Evolutionary conservation across 345 rosid species (phyloP), one percentile per base, ranked within the genome.

Genomic region (Aquilaria malaccensis): DNA sequence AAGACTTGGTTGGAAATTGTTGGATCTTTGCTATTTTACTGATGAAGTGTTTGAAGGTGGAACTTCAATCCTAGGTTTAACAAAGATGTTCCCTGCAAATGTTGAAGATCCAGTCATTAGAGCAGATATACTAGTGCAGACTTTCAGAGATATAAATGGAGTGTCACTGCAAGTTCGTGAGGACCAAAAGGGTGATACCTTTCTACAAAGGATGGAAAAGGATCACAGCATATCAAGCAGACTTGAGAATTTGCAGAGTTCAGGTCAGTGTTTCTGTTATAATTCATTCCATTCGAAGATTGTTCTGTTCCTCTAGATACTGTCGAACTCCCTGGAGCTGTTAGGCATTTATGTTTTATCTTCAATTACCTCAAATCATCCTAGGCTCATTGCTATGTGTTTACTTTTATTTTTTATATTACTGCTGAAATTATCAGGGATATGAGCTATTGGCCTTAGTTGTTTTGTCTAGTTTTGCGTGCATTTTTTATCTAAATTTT

Each of bases 51-150:
- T 76, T 74, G 71, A 75, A 67, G 79, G 80, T 60, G 70, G 65
- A 49, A 72, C 72, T 45, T 61, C 76, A 32, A 30, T 73, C 69
- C 82, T 87, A 66, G 60, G 81, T 52, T 63, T 74, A 58, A 73
- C 92, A 32, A 90, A 90, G 81, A 88, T 94, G 68, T 83, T 87
- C 64, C 96, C 99, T 1, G 88, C 96, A 50, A 86, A 80, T 50
- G 84, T 94, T 14, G 97, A 90, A 72, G 97, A 94, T 75, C 99
- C 99, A 55, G 59, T 86, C 64, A 69, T 94, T 63, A 83, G 99
- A 70, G 83, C 86, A 62, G 96, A 94, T 70, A 83, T 94, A 66
- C 67, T 94, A 67, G 72, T 94, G 61, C 95, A 90, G 77, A 83
- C 89, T 57, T 69, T 90, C 59, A 73, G 83, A 77, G 96, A 94